phyloP scores from a whole-genome alignment of 495 filamentous ascomycete species.

The Glonium stellatum region DNA sequence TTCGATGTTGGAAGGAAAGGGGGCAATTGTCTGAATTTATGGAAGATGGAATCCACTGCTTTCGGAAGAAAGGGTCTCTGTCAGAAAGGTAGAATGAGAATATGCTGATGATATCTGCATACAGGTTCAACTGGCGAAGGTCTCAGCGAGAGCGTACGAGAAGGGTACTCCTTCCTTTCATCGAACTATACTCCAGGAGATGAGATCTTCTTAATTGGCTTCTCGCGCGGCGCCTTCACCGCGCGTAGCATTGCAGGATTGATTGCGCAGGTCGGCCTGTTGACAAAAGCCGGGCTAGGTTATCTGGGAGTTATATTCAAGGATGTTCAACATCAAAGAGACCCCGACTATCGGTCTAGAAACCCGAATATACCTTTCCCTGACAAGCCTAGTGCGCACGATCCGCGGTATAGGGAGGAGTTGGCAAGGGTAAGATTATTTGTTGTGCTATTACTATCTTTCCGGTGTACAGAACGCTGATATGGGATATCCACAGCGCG shows the following conservation, averaged over 20 bases:
- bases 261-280: constrained; percentile 54
- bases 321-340: constrained; percentile 52
- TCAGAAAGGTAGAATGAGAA: not conserved
- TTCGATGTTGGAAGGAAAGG: not conserved
- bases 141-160: constrained; percentile 51
- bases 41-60: not conserved
- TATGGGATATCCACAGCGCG: constrained; percentile 5
- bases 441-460: constrained; percentile 12
- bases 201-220: constrained; percentile 64
- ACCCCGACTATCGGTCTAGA: constrained; percentile 47
- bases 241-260: constrained; percentile 58
- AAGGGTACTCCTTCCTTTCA: constrained; percentile 59
- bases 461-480: not conserved
- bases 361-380: constrained; percentile 52
- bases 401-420: constrained; percentile 34
- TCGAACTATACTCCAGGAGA: constrained; percentile 62
- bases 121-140: constrained; percentile 33
- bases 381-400: constrained; percentile 47
- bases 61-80: not conserved
- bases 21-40: not conserved
- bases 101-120: not conserved
- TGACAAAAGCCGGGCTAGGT: constrained; percentile 58
- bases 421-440: constrained; percentile 47
- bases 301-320: constrained; percentile 58
- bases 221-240: constrained; percentile 69